Conservation (phyloP, 140 eudicot genomes). For the Anethum foeniculum region DNA sequence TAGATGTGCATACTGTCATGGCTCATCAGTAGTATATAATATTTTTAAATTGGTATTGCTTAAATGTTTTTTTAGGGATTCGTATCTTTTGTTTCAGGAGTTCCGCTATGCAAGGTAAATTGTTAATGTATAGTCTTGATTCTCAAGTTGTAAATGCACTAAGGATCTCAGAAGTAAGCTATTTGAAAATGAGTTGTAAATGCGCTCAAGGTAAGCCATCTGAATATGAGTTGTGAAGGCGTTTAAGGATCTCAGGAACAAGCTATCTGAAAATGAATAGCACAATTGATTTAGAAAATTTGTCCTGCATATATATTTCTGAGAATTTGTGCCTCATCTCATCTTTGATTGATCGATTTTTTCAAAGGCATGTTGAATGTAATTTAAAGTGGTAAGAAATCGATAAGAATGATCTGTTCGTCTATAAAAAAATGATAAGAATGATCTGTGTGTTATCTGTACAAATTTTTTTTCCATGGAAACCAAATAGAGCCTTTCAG, state of each 20-base stretch:
- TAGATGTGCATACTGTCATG: not conserved
- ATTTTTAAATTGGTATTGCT: not conserved
- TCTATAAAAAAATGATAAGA: no score
- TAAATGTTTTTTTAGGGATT: not conserved
- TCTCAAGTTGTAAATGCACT: slow-evolving; percentile 76
- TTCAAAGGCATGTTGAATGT: no score
- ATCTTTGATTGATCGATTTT: no score
- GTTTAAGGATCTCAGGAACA: not conserved
- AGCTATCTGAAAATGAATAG: slow-evolving; percentile 47
- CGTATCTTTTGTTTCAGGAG: slow-evolving; percentile 29
- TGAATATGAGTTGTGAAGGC: slow-evolving; percentile 11
- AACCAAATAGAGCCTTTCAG: no score
- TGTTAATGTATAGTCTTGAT: slow-evolving; percentile 79
- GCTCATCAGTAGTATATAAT: not conserved
- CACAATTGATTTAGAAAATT: no score
- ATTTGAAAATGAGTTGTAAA: slow-evolving; percentile 27
- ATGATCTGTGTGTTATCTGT: no score
- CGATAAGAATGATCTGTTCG: no score
- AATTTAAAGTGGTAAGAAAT: no score
- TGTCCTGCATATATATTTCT: no score
- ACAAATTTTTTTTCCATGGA: no score
- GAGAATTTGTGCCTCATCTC: no score
- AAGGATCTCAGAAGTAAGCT: slow-evolving; percentile 74
- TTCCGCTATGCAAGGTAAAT: slow-evolving; percentile 62
- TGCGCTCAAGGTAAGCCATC: slow-evolving; percentile 30